These are phyloP conservation scores for Alternaria alternata DNA, from an alignment of 2,329 filamentous ascomycete species.

Conservation along the genomic window DNA sequence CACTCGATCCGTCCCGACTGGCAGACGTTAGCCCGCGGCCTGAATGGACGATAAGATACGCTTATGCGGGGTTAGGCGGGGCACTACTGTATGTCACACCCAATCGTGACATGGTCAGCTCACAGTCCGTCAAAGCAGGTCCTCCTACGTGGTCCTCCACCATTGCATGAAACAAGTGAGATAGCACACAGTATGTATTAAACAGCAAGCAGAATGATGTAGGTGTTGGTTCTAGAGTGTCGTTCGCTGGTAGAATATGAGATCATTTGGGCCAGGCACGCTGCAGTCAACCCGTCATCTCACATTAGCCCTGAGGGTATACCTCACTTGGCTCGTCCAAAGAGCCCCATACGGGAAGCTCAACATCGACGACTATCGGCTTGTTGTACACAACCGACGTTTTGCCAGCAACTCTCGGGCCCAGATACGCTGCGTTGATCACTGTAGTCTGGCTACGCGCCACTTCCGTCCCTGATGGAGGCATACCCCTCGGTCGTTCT, in stretches of 20 bases:
- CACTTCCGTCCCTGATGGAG: slow-evolving; percentile 39
- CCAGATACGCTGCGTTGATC: slow-evolving; percentile 80
- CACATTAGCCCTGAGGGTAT: slow-evolving; percentile 8
- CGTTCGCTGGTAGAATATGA: slow-evolving; percentile 25
- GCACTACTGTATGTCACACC: slow-evolving; percentile 21
- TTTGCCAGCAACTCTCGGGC: slow-evolving; percentile 63
- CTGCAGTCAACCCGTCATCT: slow-evolving; percentile 26
- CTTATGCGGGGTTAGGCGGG: slow-evolving; percentile 43
- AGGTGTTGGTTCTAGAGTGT: slow-evolving; percentile 1
- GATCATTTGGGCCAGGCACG: slow-evolving; percentile 28
- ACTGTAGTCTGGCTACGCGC: slow-evolving; percentile 73
- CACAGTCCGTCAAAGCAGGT: slow-evolving; percentile 18
- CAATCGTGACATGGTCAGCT: slow-evolving; percentile 16
- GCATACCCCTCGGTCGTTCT: slow-evolving; percentile 6
- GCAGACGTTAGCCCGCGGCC: slow-evolving; percentile 30
- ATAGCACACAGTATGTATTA: slow-evolving; percentile 11
- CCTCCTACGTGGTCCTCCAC: slow-evolving; percentile 34
- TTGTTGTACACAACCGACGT: slow-evolving; percentile 73
- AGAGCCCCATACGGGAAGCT: slow-evolving; percentile 67
- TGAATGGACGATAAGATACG: slow-evolving; percentile 40
- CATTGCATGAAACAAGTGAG: slow-evolving; percentile 17
- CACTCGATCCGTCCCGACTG: slow-evolving; percentile 46
- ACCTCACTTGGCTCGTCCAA: slow-evolving; percentile 25
- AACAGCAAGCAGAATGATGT: slow-evolving; percentile 4
- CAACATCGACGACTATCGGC: slow-evolving; percentile 83